Evolutionary conservation across 192 early-diverging fungal species (phyloP), one percentile per base, ranked within the genome.

Genomic region (Coemansia umbellata): DNA sequence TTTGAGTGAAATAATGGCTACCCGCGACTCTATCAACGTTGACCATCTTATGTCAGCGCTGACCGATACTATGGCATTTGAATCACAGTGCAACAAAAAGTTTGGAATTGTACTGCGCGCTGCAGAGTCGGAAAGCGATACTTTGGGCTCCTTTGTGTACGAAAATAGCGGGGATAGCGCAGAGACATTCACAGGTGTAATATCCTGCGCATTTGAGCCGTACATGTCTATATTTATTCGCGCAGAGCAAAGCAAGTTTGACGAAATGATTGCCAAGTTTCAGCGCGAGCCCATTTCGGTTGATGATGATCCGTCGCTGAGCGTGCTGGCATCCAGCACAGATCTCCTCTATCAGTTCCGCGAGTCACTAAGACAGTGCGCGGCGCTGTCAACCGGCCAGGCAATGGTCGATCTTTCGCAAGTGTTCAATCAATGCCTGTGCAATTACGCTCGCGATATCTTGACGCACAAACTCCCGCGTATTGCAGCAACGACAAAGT

Each of bases 301-400:
- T 5, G 65, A 71, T 35, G 80, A 84, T 22, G 86, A 85, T 37
- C 78, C 83, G 44, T 53, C 47, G 26, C 60, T 81, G 13, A 71
- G 80, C 1, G 91, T 98, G 3, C 51, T 95, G 26, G 78, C 86
- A 7, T 96, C 94, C 4, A 88, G 87, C 61, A 93, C 91, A 0
- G 96, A 99, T 36, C 78, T 99, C 31, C 93, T 97, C 72, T 81
- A 88, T 53, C 89, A 82, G 55, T 97, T 96, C 78, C 85, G 91
- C 17, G 87, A 95, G 55, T 87, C 94, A 3, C 64, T 99, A 17
- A 82, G 81, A 10, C 87, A 91, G 51, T 95, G 88, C 56, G 84
- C 92, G 0, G 86, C 88, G 44, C 67, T 97, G 33, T 91, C 91
- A 3, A 89, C 88, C 0, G 81, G 87, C 45, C 84, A 91, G 55